phyloP scores from a whole-genome alignment of 306 rosid species.

The Cucurbita maxima region DNA sequence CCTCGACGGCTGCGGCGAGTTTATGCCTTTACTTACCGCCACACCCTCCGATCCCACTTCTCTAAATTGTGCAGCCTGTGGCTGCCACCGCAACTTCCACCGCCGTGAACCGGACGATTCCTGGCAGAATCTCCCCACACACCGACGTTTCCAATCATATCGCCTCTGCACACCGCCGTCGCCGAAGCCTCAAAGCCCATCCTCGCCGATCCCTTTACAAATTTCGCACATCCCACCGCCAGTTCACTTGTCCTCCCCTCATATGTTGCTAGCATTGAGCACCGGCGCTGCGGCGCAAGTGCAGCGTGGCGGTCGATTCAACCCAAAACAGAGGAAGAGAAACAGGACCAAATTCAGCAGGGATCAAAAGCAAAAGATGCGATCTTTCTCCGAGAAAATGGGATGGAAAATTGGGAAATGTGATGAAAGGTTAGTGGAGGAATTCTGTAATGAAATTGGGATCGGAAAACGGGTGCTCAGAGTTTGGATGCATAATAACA shows the following conservation, averaged over 20 bases:
- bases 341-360: constrained; percentile 61
- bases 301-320: background rate
- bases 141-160: constrained; percentile 15
- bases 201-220: constrained; percentile 39
- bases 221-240: constrained; percentile 26
- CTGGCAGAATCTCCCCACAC: background rate
- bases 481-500: constrained; percentile 96
- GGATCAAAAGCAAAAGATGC: constrained; percentile 87
- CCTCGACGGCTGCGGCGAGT: constrained; percentile 87
- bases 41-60: constrained; percentile 45
- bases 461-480: constrained; percentile 55
- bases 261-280: constrained; percentile 47
- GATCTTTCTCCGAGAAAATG: constrained; percentile 40
- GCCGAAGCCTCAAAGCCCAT: constrained; percentile 23
- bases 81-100: constrained; percentile 93
- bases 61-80: constrained; percentile 79
- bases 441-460: constrained; percentile 60
- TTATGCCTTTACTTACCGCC: constrained; percentile 40
- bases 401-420: constrained; percentile 72
- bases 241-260: constrained; percentile 42
- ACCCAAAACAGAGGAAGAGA: constrained; percentile 29
- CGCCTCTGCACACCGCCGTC: constrained; percentile 7
- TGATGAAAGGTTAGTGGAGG: constrained; percentile 38
- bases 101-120: constrained; percentile 45
- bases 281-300: constrained; percentile 19